Evolutionary conservation across 1,284 basidiomycete genomes (phyloP).

Genomic region (Agaricales sp.): DNA sequence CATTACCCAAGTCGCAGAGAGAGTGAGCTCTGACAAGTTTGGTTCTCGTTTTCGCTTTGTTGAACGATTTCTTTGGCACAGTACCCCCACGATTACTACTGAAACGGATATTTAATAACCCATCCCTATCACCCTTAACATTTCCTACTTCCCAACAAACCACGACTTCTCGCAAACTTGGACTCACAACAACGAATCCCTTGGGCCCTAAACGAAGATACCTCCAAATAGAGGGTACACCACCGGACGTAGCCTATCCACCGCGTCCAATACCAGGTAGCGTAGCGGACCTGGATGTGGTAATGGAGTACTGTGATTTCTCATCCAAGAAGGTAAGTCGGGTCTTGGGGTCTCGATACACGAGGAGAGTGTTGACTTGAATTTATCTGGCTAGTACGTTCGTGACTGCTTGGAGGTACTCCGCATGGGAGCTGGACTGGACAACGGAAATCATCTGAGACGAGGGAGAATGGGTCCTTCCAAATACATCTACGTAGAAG

Average conservation of each 20-base stretch:
- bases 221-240: constrained; percentile 50
- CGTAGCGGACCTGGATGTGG: constrained; percentile 76
- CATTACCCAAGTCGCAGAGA: constrained; percentile 78
- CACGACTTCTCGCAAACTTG: constrained; percentile 29
- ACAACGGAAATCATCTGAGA: constrained; percentile 52
- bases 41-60: constrained; percentile 1
- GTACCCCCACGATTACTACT: constrained; percentile 69
- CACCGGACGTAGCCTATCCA: constrained; percentile 61
- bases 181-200: constrained; percentile 44
- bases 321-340: constrained; percentile 57
- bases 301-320: constrained; percentile 88
- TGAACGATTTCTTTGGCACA: constrained; percentile 20
- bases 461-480: constrained; percentile 50
- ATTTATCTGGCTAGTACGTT: constrained; percentile 41
- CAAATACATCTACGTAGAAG: constrained; percentile 62
- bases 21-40: constrained; percentile 34
- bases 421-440: constrained; percentile 60
- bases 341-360: background rate
- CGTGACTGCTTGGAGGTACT: constrained; percentile 74
- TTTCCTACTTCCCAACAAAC: constrained; percentile 32
- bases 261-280: constrained; percentile 76
- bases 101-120: constrained; percentile 50
- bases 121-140: constrained; percentile 48
- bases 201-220: constrained; percentile 71
- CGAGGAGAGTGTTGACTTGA: background rate